Base-by-base conservation (phyloP, 257 asterid species). In the Knoxia roxburghii region DNA sequence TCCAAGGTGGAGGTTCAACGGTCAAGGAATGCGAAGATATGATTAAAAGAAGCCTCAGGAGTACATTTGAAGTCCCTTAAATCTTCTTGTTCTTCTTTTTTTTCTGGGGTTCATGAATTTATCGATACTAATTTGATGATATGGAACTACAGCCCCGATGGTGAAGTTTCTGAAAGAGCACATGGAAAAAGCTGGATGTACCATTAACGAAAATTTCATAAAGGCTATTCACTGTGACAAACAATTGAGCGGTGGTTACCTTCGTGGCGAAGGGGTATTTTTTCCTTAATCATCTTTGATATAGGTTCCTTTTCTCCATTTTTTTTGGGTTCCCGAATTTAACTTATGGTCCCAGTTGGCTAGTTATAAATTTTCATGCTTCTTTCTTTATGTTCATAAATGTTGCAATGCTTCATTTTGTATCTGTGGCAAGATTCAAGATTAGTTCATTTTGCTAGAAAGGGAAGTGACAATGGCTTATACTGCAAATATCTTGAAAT, bases 131-230 rank as follows among this genome's bases (percentile, higher is more conserved):
- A 26, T 5, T 23, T 37, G 50, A 52, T 13, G 20, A n/a, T 66
- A 63, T 46, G 14, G 12, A 39, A 1, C 77, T 75, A 75, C 86
- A 89, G 96, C 76, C 70, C 98, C 98, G 7, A 86, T 56, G 86
- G 98, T 89, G 72, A 86, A 77, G 72, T 83, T 89, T 72, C 79
- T 92, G 52, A 86, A 58, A 78, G 96, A 89, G 72, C 83, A 87
- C 46, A 49, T 91, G 69, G 89, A 87, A 81, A 87, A 85, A 81
- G 78, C 86, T 29, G 96, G 98, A 57, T 91, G 98, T 68, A 68
- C 68, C 29, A 48, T 84, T 20, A 81, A 85, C 35, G 75, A 75
- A 75, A 86, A 83, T 56, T 89, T 89, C 83, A 80, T 91, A 43
- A 80, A 72, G 73, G 92, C 96, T 7, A 68, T 68, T 61, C 57